Percentiles rank a stretch among this genome's conserved stretches.
phyloP scores from a whole-genome alignment of 768 basidiomycete genomes.

The Mycena pura region DNA sequence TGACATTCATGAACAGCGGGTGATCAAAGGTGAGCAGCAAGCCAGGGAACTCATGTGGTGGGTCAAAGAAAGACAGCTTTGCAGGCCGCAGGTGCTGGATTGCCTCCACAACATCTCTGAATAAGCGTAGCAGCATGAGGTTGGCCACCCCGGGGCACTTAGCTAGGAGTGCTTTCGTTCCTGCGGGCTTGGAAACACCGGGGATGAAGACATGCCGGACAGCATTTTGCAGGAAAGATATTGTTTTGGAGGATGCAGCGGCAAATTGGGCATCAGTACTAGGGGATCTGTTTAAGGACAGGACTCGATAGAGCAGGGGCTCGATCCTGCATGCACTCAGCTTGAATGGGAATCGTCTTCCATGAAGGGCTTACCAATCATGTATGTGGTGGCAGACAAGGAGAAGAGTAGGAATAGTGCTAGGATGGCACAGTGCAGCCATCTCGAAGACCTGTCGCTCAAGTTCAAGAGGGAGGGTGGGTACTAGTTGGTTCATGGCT shows the following conservation, averaged over 20 bases:
- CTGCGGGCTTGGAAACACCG: too few relatives aligned
- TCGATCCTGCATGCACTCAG: slow-evolving; percentile 8
- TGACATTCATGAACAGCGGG: background rate
- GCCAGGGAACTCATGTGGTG: background rate
- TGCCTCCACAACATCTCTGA: background rate
- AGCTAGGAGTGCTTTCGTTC: background rate
- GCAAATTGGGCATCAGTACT: background rate
- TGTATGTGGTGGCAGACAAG: too few relatives aligned
- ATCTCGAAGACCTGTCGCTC: too few relatives aligned
- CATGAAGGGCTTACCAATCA: too few relatives aligned
- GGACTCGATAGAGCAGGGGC: background rate
- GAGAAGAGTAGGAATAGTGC: too few relatives aligned
- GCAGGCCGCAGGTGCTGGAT: too few relatives aligned
- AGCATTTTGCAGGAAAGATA: background rate
- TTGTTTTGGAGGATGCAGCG: background rate
- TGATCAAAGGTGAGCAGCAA: background rate
- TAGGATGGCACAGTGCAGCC: too few relatives aligned
- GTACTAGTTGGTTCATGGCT: too few relatives aligned
- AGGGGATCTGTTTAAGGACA: background rate
- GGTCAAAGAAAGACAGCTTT: too few relatives aligned
- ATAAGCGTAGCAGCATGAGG: background rate
- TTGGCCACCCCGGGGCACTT: background rate
- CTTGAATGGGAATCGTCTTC: too few relatives aligned
- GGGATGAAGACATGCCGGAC: background rate
- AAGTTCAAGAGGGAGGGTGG: too few relatives aligned